Percentiles rank a stretch among this genome's conserved stretches.
Conservation (phyloP, 345 rosid genomes). For the Lepidium didymum region DNA sequence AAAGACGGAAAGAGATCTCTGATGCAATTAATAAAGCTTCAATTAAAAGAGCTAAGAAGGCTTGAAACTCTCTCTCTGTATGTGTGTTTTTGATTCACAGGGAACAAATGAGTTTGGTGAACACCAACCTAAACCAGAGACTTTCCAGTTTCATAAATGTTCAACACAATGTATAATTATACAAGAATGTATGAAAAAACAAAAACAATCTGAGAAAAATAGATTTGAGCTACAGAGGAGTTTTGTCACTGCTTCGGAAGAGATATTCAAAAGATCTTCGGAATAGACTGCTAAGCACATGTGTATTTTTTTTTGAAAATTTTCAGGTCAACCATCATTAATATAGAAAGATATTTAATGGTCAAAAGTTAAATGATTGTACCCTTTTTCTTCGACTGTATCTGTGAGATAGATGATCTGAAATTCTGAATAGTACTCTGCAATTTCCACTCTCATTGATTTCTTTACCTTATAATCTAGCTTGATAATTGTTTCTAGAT, state of each 20-base stretch:
- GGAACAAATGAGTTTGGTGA: slow-evolving; percentile 13
- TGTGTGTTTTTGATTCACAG: not conserved
- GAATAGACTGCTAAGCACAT: too few species aligned
- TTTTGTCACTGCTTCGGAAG: too few species aligned
- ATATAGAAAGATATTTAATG: too few species aligned
- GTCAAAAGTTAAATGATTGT: not conserved
- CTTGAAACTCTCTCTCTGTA: not conserved
- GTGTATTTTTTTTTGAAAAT: too few species aligned
- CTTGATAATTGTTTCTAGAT: not conserved
- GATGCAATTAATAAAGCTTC: slow-evolving; percentile 42
- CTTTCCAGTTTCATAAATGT: not conserved
- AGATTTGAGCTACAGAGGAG: not conserved
- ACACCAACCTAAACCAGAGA: not conserved
- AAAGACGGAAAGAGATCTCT: slow-evolving; percentile 44
- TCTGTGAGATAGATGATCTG: not conserved
- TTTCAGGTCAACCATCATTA: too few species aligned
- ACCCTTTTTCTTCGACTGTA: not conserved
- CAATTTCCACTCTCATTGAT: not conserved
- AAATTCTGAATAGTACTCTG: not conserved
- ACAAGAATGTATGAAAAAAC: not conserved
- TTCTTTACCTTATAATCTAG: not conserved
- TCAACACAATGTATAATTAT: not conserved
- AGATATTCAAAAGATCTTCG: too few species aligned
- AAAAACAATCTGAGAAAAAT: not conserved
- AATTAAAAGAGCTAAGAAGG: slow-evolving; percentile 47